These are phyloP conservation scores for Botrytis sinoallii DNA, from an alignment of 2,329 filamentous ascomycete genomes.

Conservation along the genomic window DNA sequence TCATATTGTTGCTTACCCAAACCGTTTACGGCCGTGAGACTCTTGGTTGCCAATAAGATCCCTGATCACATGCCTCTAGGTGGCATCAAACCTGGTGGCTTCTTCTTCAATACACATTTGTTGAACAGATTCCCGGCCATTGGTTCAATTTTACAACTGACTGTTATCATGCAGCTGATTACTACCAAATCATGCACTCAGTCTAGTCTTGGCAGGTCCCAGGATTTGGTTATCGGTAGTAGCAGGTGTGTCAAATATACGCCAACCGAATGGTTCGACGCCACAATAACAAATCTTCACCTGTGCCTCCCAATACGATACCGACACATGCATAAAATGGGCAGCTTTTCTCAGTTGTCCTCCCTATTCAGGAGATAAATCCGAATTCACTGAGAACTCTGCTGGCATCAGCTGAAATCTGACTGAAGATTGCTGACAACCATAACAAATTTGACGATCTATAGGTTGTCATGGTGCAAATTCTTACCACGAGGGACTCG, in stretches of 20 bases:
- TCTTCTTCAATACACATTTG: background rate
- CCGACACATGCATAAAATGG: no score
- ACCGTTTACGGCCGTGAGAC: background rate
- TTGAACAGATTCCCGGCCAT: background rate
- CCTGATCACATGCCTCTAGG: no score
- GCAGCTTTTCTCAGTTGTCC: background rate
- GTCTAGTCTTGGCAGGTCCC: background rate
- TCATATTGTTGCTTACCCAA: background rate
- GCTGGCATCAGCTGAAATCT: constrained; percentile 29
- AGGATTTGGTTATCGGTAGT: background rate
- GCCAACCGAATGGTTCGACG: background rate
- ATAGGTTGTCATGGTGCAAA: background rate
- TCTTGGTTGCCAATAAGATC: background rate
- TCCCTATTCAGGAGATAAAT: constrained; percentile 8
- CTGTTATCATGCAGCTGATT: background rate
- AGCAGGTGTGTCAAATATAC: background rate
- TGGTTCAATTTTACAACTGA: background rate
- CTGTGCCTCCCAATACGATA: background rate
- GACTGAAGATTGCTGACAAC: constrained; percentile 23
- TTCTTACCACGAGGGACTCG: no score
- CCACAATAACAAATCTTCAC: background rate
- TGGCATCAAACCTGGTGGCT: background rate
- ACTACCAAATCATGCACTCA: background rate
- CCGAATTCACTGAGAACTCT: background rate
- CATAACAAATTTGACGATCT: background rate